These are phyloP conservation scores for Podila epicladia DNA, from an alignment of 192 early-diverging fungal genomes.

Conservation along the genomic window DNA sequence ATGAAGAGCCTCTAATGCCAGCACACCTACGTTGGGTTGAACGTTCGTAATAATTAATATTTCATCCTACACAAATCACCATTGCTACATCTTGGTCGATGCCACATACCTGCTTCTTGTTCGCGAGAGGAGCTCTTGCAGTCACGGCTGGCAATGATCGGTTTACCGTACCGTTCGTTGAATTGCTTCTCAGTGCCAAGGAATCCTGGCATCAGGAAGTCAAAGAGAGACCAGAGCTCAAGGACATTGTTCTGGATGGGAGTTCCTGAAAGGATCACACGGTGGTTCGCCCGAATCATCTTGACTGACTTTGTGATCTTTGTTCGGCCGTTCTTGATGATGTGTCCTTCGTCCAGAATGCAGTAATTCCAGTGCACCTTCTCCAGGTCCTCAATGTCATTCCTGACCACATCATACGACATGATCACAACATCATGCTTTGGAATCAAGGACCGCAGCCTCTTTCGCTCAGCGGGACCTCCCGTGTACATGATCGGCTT, in stretches of 20 bases:
- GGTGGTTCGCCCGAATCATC: slow-evolving; percentile 84
- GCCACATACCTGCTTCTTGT: slow-evolving; percentile 64
- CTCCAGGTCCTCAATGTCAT: slow-evolving; percentile 88
- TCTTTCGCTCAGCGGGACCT: slow-evolving; percentile 76
- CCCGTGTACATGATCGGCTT: slow-evolving; percentile 90
- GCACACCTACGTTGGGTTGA: slow-evolving; percentile 59
- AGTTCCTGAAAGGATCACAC: slow-evolving; percentile 96
- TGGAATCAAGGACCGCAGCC: slow-evolving; percentile 63
- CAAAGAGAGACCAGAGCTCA: slow-evolving; percentile 98
- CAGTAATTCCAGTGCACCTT: slow-evolving; percentile 91
- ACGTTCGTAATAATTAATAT: slow-evolving; percentile 2
- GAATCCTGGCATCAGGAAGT: slow-evolving; percentile 99
- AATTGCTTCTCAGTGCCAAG: slow-evolving; percentile 95
- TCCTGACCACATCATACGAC: slow-evolving; percentile 97
- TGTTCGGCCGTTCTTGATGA: slow-evolving; percentile 95
- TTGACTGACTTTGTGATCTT: slow-evolving; percentile 96
- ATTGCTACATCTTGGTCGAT: background rate
- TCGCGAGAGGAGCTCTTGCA: slow-evolving; percentile 80
- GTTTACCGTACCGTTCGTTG: slow-evolving; percentile 93
- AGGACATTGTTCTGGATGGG: slow-evolving; percentile 98
- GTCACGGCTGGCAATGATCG: slow-evolving; percentile 91
- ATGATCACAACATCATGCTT: slow-evolving; percentile 87
- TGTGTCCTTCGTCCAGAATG: slow-evolving; percentile 97
- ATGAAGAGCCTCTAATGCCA: slow-evolving; percentile 94
- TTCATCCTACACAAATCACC: background rate